Base-by-base conservation (phyloP, 768 basidiomycete genomes). In the Suillus sp. region DNA sequence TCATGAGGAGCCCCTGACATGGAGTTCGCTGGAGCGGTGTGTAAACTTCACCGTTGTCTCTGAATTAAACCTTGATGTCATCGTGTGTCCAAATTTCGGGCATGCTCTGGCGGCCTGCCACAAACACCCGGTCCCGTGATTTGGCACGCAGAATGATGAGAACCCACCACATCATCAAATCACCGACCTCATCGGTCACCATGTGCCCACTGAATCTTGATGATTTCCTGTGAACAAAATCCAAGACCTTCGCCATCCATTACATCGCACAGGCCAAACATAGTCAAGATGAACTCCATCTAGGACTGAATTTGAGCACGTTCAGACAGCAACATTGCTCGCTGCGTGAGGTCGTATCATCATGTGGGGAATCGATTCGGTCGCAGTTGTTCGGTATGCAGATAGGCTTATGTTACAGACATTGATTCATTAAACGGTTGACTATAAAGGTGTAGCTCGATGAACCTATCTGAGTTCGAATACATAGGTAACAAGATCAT, bases 1-100 rank as follows among this genome's bases (percentile, higher is more conserved):
- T 98, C 96, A 69, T 97, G 95, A 2, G 96, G 95, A n/a, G 96
- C 96, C 97, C 97, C 99, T 0, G 94, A 93, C 27, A 99, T 90
- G 1, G 95, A 96, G 79, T 99, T 99, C 57, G 98, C 32, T 34
- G 32, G 8, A 34, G 96, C 96, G 56, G 32, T 34, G 32, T 34
- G 32, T 34, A 8, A 8, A 4, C 2, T 32, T 32, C 32, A 8
- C 32, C 32, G 6, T 34, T 32, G 32, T 32, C 7, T 34, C 32
- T 8, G 32, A 34, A 34, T 34, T 77, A 98, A 85, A 97, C 97
- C 71, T 96, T 93, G 51, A 96, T 95, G 69, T 99, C 97, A 75
- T 98, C 70, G 99, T 96, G 66, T 91, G 88, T 2, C 96, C 96
- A 70, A 92, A 99, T 76, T 94, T 96, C 34, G 96, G 97, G 70